Evolutionary conservation across 768 basidiomycete species (phyloP).

Genomic region (Tylopilus subfusipes): DNA sequence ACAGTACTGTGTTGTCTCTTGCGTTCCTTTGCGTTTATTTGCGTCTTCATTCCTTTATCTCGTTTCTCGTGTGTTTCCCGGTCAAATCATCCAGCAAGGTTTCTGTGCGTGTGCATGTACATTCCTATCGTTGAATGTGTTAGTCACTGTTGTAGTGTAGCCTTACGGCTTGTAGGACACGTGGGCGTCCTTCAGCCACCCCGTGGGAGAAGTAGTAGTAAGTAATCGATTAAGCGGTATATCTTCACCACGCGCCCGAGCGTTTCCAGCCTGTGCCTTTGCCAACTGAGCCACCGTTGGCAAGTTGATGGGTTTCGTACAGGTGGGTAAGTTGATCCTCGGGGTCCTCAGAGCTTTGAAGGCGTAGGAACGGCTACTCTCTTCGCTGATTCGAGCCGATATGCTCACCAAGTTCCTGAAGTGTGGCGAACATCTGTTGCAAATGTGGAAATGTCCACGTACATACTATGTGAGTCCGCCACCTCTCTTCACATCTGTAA

Average conservation of each 20-base stretch:
- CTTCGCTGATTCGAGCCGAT: background rate
- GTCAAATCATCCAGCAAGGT: constrained; percentile 21
- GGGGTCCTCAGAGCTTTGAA: background rate
- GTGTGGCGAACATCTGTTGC: background rate
- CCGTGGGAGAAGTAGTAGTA: constrained; percentile 7
- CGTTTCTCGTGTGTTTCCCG: constrained; percentile 9
- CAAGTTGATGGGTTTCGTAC: constrained; percentile 1
- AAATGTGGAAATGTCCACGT: background rate
- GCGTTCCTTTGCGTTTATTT: constrained; percentile 18
- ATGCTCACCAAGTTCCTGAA: background rate
- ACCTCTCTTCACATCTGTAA: background rate
- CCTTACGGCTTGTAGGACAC: constrained; percentile 13
- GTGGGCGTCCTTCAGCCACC: background rate
- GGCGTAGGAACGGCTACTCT: background rate
- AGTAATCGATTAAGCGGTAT: constrained; percentile 1
- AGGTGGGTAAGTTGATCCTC: constrained; percentile 6
- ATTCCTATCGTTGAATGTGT: constrained; percentile 29
- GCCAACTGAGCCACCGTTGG: constrained; percentile 13
- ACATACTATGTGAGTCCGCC: background rate
- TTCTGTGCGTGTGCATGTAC: constrained; percentile 26
- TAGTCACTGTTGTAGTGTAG: constrained; percentile 28
- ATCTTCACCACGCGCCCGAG: background rate
- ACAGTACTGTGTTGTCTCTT: background rate
- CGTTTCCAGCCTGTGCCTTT: background rate
- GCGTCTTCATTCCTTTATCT: constrained; percentile 6